phyloP scores from a whole-genome alignment of 176 grass and related monocot genomes.

The Avena insularis region DNA sequence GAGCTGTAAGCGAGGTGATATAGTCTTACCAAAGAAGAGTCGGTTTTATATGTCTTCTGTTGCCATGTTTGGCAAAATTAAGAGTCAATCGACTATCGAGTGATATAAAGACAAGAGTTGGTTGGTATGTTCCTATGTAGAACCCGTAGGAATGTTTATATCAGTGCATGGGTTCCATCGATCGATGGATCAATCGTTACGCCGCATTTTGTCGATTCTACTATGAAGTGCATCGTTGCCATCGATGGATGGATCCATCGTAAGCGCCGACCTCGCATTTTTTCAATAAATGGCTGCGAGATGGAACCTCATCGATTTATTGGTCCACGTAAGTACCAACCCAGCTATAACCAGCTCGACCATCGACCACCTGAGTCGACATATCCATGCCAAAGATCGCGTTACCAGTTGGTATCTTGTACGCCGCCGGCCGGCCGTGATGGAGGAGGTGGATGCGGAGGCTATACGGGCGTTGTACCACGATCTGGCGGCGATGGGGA shows the following conservation, averaged over 20 bases:
- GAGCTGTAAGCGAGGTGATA: not conserved
- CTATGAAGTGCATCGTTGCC: not conserved
- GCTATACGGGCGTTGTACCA: not conserved
- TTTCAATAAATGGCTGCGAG: not conserved
- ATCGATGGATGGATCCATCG: not conserved
- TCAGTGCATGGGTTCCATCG: not conserved
- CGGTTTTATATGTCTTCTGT: not conserved
- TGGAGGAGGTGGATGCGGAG: not conserved
- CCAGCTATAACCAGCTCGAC: not conserved
- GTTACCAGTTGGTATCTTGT: not conserved
- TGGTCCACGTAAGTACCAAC: not conserved
- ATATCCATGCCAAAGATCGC: not conserved
- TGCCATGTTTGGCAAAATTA: not conserved
- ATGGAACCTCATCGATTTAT: not conserved
- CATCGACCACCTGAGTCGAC: not conserved
- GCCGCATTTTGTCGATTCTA: not conserved
- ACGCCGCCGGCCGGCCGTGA: not conserved
- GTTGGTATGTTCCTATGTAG: not conserved
- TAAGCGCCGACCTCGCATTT: not conserved
- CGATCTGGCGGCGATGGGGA: not conserved
- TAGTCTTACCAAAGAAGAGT: too few relatives aligned
- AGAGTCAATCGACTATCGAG: not conserved
- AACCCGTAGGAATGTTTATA: not conserved
- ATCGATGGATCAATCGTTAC: not conserved
- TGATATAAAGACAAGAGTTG: not conserved